Evolutionary conservation across 257 asterid species (phyloP), one percentile per base, ranked within the genome.

Genomic region (Nicotiana tabacum): DNA sequence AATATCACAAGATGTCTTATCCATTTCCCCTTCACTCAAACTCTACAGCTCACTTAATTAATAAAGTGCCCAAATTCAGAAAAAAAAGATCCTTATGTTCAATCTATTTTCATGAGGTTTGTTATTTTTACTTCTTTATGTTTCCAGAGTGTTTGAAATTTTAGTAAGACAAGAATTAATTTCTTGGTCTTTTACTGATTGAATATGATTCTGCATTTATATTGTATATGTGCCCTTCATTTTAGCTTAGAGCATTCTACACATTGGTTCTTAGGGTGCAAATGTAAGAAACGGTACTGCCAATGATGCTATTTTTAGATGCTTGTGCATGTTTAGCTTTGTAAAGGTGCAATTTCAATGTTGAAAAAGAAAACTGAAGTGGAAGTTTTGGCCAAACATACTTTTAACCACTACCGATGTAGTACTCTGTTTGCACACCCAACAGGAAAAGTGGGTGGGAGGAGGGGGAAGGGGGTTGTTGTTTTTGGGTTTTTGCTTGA

Each of bases 1-100:
- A 78, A 17, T 46, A 84, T 88, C 91, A 87, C 90, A 88, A 67
- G 84, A 67, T 81, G 61, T 65, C 91, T 90, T 90, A 90, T 90
- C 91, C 93, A 74, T 37, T 66, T 48, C 29, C 56, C 53, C 57
- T 35, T 82, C 69, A 6, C 80, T 70, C 80, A 33, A 27, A 43
- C 80, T 21, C 21, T 21, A 21, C 21, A 21, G 21, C 21, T 21
- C 21, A 21, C 21, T 21, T 66, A 7, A 12, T 2, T 8, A 43
- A 43, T 39, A 39, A 18, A 29, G 10, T 39, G n/a, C 64, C 62
- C 33, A 48, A 74, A 74, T 74, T 48, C 24, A 74, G 39, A 5
- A 24, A 21, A 24, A 48, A 13, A 6, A 24, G 6, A 46, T 48
- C 15, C 27, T 39, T 17, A 6, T 27, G 64, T 51, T 51, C 80